Percentiles rank a stretch among this genome's conserved stretches.
These are phyloP conservation scores for Aleurites moluccanus DNA, from an alignment of 441 rosid genomes.

Conservation along the genomic window DNA sequence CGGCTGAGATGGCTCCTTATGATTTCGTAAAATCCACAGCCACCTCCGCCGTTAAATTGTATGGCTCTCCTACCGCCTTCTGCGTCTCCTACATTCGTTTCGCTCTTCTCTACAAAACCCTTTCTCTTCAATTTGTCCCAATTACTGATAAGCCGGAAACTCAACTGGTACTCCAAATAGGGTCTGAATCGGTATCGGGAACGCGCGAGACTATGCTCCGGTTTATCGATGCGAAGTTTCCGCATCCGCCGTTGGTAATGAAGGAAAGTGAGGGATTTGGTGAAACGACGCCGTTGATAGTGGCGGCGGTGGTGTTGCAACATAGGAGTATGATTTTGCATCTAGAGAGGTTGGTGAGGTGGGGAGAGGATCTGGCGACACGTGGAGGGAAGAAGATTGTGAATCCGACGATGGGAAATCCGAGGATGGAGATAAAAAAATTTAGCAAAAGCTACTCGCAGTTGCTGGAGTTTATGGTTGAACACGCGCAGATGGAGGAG, in stretches of 20 bases:
- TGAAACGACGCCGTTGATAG: slow-evolving; percentile 44
- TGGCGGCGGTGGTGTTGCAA: slow-evolving; percentile 47
- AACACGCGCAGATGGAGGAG: slow-evolving; percentile 88
- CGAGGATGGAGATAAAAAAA: slow-evolving; percentile 65
- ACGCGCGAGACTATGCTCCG: slow-evolving; percentile 42
- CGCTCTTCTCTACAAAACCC: slow-evolving; percentile 56
- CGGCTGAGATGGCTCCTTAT: slow-evolving; percentile 47
- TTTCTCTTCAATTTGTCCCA: slow-evolving; percentile 41
- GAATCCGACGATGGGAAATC: slow-evolving; percentile 63
- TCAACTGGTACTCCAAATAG: slow-evolving; percentile 40
- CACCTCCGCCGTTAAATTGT: slow-evolving; percentile 32
- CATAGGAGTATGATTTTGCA: slow-evolving; percentile 66
- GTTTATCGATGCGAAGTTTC: slow-evolving; percentile 53
- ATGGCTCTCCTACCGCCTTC: slow-evolving; percentile 36
- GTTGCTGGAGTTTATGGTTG: slow-evolving; percentile 67
- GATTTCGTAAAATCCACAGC: slow-evolving; percentile 30
- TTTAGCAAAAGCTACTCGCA: slow-evolving; percentile 48
- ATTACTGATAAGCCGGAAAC: slow-evolving; percentile 15
- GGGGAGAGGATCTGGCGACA: slow-evolving; percentile 60
- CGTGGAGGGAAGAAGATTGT: slow-evolving; percentile 51
- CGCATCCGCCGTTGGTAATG: slow-evolving; percentile 42
- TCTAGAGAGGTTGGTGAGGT: slow-evolving; percentile 59
- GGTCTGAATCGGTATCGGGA: slow-evolving; percentile 49
- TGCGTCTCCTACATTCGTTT: slow-evolving; percentile 46
- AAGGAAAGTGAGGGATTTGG: slow-evolving; percentile 23